Base-by-base conservation (phyloP, 108 stramenopile genomes). In the Craspedostauros australis region DNA sequence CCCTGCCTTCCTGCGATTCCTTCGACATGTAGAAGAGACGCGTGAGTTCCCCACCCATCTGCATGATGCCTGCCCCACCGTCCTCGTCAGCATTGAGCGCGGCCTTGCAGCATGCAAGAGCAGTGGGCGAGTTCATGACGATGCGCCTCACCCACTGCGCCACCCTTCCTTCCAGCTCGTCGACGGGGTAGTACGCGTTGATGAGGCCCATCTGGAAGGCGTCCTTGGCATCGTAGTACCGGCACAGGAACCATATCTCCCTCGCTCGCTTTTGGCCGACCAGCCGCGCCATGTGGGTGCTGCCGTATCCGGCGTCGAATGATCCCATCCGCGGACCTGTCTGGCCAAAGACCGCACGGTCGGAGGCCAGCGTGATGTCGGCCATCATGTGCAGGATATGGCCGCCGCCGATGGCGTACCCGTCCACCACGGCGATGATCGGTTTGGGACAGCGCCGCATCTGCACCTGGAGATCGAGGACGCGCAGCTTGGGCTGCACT, bases 391-490 rank as follows among this genome's bases (percentile, higher is more conserved):
- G 95, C 59, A 96, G 48, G 30, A 96, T 88, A 70, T 96, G 95
- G 4, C 95, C 95, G 5, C 95, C 95, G 6, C 95, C 95, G 47
- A 96, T 84, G 31, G 93, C 90, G 62, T 96, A 96, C 3, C 95
- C 95, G 33, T 82, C 72, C 14, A 96, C 93, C 21, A 91, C 86
- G 15, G 93, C 93, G 32, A 96, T 66, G 50, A 96, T 88, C 15
- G 95, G 95, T 68, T 96, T 96, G 26, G 93, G 93, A 80, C 93
- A 96, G 3, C 93, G 86, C 21, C 91, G 70, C 93, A 96, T 94
- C 56, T 89, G 84, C 20, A 91, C 69, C 54, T 94, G 93, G 42
- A 94, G 57, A 62, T 94, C 93, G 15, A 94, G 57, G 5, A 94
- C 89, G 8, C 86, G 65, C 31, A 94, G 53, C 33, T 90, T 68